Evolutionary conservation across 1,284 basidiomycete species (phyloP), one percentile per base, ranked within the genome.

Genomic region (Thelephora terrestris): DNA sequence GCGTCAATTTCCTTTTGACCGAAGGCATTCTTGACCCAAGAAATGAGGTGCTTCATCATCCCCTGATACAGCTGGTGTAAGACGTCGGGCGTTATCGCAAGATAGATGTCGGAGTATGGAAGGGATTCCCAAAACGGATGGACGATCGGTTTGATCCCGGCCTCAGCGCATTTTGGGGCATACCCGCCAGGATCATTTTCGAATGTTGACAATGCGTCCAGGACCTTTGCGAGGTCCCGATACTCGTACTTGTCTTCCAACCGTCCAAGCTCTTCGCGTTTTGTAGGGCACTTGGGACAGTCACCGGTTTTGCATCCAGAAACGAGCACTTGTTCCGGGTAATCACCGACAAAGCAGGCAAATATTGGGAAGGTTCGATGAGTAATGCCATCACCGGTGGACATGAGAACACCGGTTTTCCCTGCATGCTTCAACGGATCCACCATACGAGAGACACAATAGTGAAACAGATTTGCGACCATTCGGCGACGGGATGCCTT

Each of bases 51-150:
- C 43, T 64, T 66, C 50, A 63, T 50, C 3, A 67, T 45, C 1
- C 63, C 64, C 50, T 67, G 58, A 45, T 68, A 64, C 0, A 71
- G 56, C 50, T 73, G 70, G 47, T 73, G 71, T 0, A 73, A 62
- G 23, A 72, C 54, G 50, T 74, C 68, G 1, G 70, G 70, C 0
- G 67, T 67, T 25, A 73, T 64, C 7, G 59, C 57, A 1, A 34
- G 23, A 47, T 59, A 65, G 24, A 71, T 66, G 52, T 74, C 54
- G n/a, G 46, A 34, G 43, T 62, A 57, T 0, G 67, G 68, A 12
- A 71, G 58, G 17, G 55, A 52, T 16, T 55, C 47, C 69, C 69
- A 74, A 52, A 70, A 73, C 0, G 70, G 71, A 2, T 55, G 43
- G 12, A 47, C 45, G 9, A 58, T 47, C 1, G 54, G 53, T 25